A percentile compares a stretch with the other conserved stretches of the same genome.
Evolutionary conservation across 495 filamentous ascomycete genomes (phyloP).

Genomic region (Xylaria sp.): DNA sequence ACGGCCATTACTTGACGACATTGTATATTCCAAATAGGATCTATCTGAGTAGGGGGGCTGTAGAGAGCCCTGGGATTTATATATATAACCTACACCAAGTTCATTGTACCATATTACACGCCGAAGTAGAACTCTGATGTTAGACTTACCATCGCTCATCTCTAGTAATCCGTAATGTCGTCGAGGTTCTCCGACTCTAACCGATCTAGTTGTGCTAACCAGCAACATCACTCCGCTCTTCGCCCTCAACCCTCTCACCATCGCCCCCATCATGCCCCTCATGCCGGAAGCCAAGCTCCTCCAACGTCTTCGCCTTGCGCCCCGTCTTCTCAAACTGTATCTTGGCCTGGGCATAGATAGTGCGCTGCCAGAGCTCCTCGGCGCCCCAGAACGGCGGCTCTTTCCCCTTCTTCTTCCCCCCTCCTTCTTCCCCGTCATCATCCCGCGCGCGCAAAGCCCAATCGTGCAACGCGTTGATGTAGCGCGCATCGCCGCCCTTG

Average conservation of each 20-base stretch:
- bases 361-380: conserved; percentile 66
- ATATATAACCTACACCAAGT: not conserved
- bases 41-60: not conserved
- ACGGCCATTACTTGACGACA: not conserved
- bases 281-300: conserved; percentile 52
- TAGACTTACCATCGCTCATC: not conserved
- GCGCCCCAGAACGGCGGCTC: conserved; percentile 70
- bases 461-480: conserved; percentile 73
- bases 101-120: not conserved
- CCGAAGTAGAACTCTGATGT: not conserved
- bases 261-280: conserved; percentile 25
- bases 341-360: conserved; percentile 52
- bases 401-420: conserved; percentile 54
- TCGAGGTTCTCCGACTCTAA: not conserved
- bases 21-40: not conserved
- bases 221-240: conserved; percentile 10
- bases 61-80: not conserved
- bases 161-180: not conserved
- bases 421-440: not conserved
- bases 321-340: conserved; percentile 53
- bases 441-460: conserved; percentile 53
- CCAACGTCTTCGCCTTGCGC: conserved; percentile 47
- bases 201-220: not conserved
- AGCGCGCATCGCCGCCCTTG: conserved; percentile 69
- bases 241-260: conserved; percentile 5